A percentile compares a stretch with the other conserved stretches of the same genome.
Evolutionary conservation across 169 alveolate genomes (phyloP).

Genomic region (Toxoplasma gondii): DNA sequence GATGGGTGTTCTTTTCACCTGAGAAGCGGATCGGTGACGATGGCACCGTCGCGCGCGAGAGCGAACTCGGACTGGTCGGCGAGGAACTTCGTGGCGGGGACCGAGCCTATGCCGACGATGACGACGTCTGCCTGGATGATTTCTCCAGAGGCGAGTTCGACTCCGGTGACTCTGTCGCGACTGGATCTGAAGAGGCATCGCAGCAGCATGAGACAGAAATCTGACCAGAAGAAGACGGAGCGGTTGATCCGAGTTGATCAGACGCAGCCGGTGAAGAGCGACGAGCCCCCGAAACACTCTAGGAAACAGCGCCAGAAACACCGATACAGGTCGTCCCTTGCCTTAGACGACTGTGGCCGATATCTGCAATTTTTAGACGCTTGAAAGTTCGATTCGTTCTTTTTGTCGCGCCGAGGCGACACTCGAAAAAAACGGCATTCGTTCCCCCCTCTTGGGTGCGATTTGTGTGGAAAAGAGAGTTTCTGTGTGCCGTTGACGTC

Average conservation of each 20-base stretch:
- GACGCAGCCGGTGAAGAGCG: too few species aligned
- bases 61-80: background rate
- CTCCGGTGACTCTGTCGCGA: constrained; percentile 62
- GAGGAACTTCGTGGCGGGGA: constrained; percentile 33
- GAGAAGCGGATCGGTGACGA: constrained; percentile 9
- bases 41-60: background rate
- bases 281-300: background rate
- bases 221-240: background rate
- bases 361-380: too few species aligned
- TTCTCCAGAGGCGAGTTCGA: constrained; percentile 58
- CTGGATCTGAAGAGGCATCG: constrained; percentile 16
- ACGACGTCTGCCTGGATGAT: constrained; percentile 67
- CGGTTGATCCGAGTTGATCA: too few species aligned
- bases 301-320: background rate
- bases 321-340: background rate
- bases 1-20: background rate
- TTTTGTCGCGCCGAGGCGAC: too few species aligned
- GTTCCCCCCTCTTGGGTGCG: too few species aligned
- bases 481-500: too few species aligned
- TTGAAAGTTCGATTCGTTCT: too few species aligned
- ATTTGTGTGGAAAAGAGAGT: too few species aligned
- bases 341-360: too few species aligned
- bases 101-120: constrained; percentile 61
- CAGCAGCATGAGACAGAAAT: background rate
- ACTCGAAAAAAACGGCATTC: too few species aligned